Base-by-base conservation (phyloP, 495 filamentous ascomycete species). In the Penicillium roqueforti region DNA sequence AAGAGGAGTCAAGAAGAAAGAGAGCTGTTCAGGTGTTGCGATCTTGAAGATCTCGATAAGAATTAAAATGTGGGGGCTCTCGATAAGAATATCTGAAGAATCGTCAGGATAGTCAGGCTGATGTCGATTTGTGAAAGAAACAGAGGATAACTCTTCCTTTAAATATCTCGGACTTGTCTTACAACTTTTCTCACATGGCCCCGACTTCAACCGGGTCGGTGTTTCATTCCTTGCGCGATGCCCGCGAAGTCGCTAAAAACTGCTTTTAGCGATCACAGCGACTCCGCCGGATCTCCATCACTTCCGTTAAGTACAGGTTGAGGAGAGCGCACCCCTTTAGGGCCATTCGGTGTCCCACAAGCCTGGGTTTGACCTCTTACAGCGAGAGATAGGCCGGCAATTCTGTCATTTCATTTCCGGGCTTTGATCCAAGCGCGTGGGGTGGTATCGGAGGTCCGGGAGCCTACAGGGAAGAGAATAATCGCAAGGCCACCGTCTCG, bases 261-360 rank as follows among this genome's bases (percentile, higher is more conserved):
- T 77, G 74, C 74, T 72, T 71, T 77, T 77, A 77, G 69, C 58
- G 74, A 74, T 71, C 70, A 70, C 28, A 43, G 58, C 43, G 34
- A 53, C 64, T 69, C 66, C 66, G 64, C 66, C 57, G 53, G 56
- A 51, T 57, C 63, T 66, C 63, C 63, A 66, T 66, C 56, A 55
- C 55, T 76, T 77, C 74, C 72, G 65, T 69, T 77, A 77, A 77
- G 74, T 76, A 76, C 74, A 77, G 74, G 74, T 77, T 62, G 63
- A 76, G 69, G 72, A 75, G 72, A 72, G 69, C 66, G 51, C 60
- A 65, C 69, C 64, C 66, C 50, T 65, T 68, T 65, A 66, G 57
- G 58, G 54, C 58, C 53, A 14, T 45, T 26, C 45, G 37, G 55
- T 56, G 61, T 65, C 46, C 64, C 61, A 56, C 59, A 34, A 37